These are phyloP conservation scores for Lipomyces kockii DNA, from an alignment of 805 yeast species.

Conservation along the genomic window DNA sequence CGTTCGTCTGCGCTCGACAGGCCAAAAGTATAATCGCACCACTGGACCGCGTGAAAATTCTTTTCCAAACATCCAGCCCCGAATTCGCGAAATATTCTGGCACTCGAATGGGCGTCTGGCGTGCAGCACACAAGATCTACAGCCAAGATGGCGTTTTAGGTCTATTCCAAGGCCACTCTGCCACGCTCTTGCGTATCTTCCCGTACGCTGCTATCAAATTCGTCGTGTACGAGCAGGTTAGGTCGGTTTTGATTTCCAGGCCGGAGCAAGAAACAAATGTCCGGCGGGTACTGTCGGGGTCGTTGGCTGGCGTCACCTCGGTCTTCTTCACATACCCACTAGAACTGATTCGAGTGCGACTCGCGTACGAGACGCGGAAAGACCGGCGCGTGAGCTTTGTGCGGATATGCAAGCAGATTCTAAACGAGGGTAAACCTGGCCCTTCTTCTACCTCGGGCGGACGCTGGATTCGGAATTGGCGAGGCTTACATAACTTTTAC, in stretches of 20 bases:
- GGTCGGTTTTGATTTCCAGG: conserved; percentile 77
- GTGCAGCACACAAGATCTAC: conserved; percentile 73
- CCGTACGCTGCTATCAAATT: conserved; percentile 98
- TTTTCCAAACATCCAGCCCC: conserved; percentile 94
- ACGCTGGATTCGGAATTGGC: conserved; percentile 19
- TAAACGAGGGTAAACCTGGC: conserved; percentile 9
- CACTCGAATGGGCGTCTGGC: conserved; percentile 71
- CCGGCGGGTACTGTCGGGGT: conserved; percentile 84
- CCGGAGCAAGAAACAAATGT: conserved; percentile 75
- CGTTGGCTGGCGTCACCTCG: conserved; percentile 78
- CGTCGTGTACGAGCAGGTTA: conserved; percentile 91
- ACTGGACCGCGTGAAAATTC: conserved; percentile 88
- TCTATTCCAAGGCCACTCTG: conserved; percentile 93
- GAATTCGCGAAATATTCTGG: conserved; percentile 82
- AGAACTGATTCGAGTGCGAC: conserved; percentile 84
- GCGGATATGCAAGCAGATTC: conserved; percentile 24
- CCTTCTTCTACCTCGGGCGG: not conserved
- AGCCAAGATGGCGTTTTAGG: conserved; percentile 74
- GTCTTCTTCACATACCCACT: conserved; percentile 91
- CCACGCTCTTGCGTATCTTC: conserved; percentile 85
- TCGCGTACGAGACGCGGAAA: conserved; percentile 82
- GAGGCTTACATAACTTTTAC: conserved; percentile 69
- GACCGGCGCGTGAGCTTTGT: conserved; percentile 18
- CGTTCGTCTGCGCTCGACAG: conserved; percentile 8
- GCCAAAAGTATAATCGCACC: conserved; percentile 97